Base-by-base conservation (phyloP, 2,329 filamentous ascomycete species). In the Scedosporium minutisporum region DNA sequence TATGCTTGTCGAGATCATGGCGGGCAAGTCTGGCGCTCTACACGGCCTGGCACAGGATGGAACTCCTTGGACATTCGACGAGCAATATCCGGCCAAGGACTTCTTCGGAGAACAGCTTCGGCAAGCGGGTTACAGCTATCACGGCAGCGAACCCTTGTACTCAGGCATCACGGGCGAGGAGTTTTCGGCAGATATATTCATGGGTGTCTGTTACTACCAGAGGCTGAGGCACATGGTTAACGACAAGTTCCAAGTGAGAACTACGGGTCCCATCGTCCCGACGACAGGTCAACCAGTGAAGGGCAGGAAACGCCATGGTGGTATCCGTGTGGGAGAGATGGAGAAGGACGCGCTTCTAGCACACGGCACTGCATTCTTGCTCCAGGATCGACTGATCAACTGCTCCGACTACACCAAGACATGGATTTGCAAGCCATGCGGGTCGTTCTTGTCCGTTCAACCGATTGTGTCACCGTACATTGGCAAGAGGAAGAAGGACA, bases 291-390 rank as follows among this genome's bases (percentile, higher is more conserved):
- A 99, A 74, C 95, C 95, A 48, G 95, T 99, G 81, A 97, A 97
- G 80, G 95, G 95, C 66, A 84, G 95, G 74, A 95, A 96, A 74
- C 91, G 93, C 76, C 95, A 93, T 72, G 95, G 95, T 78, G 95
- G 95, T 87, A 97, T 99, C 73, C 92, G 95, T 81, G 93, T 99
- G 33, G 95, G 95, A 76, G 95, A 99, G 77, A 99, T 99, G 95
- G 95, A 99, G 78, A 89, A 95, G 67, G 95, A 99, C 75, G 91
- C 93, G 3, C 81, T 99, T 23, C 84, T 99, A 63, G 95, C 95
- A 4, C 95, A 99, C 80, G 95, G 95, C 25, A 95, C 93, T 2
- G 93, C 93, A 3, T 97, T 96, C 79, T 77, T 99, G 64, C 83
- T 99, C 5, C 95, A 99, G 73, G 95, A 99, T 74, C 89, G 95